Evolutionary conservation across 169 alveolate genomes (phyloP), one percentile per base, ranked within the genome.

Genomic region (Plasmodium coatneyi): DNA sequence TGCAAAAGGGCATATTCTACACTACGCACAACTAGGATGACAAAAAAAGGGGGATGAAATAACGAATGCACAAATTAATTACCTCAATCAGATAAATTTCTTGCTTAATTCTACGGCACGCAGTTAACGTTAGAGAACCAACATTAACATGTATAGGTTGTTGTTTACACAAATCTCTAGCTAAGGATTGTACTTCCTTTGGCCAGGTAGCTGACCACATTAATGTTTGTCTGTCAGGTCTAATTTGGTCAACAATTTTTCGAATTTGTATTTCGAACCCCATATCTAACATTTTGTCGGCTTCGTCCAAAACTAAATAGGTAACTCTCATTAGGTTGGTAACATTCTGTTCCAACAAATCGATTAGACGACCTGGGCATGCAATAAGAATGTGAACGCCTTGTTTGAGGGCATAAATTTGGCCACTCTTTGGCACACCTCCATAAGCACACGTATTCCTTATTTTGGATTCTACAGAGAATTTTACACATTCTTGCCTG

Each of bases 131-230:
- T 72, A 98, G 97, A 19, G 98, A 94, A 14, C 99, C 99, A 72
- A 99, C 98, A 84, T 99, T 97, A 83, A 99, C 98, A 92, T 99
- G 99, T n/a, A 99, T 98, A 14, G 99, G 99, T 71, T 98, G 98
- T 78, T 97, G 98, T 70, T 97, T 95, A 96, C 99, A 98, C 60
- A 98, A 97, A 78, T 98, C 99, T 39, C 97, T 95, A 71, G 99
- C 99, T 28, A 99, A 97, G 49, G 96, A 92, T 95, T 98, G 98
- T 30, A 98, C 99, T 86, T 98, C 99, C 92, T 96, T 98, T 46
- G 99, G 99, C 99, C 99, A 99, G 9, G 99, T 99, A 56, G 99
- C 99, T 71, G 99, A 97, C 98, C 99, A 99, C 99, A 99, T 97
- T 71, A 99, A 97, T 3, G 99, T 99, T 95, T 98, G 99, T 49